A percentile compares a stretch with the other conserved stretches of the same genome.
Conservation (phyloP, 495 filamentous ascomycete species). For the Xylaria sp. region DNA sequence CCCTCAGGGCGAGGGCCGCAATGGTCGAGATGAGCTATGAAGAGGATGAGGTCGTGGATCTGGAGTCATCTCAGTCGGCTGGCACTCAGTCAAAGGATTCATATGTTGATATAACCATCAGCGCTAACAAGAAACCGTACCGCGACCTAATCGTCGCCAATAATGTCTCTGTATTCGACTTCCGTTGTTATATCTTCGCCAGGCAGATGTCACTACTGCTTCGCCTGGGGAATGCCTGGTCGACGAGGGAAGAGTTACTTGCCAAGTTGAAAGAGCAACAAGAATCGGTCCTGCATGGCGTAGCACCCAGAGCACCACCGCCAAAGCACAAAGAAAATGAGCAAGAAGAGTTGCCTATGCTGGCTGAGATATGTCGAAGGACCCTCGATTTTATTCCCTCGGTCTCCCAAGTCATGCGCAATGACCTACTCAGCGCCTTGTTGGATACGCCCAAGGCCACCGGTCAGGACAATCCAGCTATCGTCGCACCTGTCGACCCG, state of each 20-base stretch:
- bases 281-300: constrained; percentile 57
- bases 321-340: constrained; percentile 59
- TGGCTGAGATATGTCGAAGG: constrained; percentile 81
- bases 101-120: constrained; percentile 68
- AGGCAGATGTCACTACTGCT: constrained; percentile 85
- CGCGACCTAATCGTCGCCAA: constrained; percentile 93
- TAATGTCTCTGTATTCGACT: constrained; percentile 97
- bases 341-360: constrained; percentile 74
- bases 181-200: constrained; percentile 91
- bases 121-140: constrained; percentile 79
- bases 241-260: constrained; percentile 61
- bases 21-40: constrained; percentile 39
- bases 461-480: constrained; percentile 23
- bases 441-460: constrained; percentile 38
- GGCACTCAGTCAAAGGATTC: constrained; percentile 35
- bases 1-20: constrained; percentile 54
- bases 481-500: constrained; percentile 36
- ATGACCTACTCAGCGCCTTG: constrained; percentile 67
- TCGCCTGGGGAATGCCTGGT: constrained; percentile 75
- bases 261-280: constrained; percentile 65
- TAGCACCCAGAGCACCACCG: constrained; percentile 54
- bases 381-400: constrained; percentile 81
- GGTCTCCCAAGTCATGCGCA: constrained; percentile 76
- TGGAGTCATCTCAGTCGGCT: constrained; percentile 47
- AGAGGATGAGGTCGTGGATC: constrained; percentile 55